Evolutionary conservation across 225 moss, liverwort and hornwort species (phyloP).

Genomic region (Marchantia paleacea): DNA sequence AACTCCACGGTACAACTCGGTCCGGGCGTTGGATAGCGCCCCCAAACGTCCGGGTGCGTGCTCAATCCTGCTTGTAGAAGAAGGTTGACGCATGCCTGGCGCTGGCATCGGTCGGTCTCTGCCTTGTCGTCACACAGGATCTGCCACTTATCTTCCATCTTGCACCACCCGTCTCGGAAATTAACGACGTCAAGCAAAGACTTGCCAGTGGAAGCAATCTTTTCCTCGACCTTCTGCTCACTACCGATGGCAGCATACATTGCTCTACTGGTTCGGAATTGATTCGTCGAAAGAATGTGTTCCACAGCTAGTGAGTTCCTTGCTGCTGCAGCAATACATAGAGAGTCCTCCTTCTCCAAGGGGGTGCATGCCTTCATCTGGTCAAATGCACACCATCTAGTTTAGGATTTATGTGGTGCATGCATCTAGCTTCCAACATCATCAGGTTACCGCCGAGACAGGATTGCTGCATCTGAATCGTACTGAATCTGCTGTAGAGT

Average conservation of each 20-base stretch:
- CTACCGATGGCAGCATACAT: not conserved
- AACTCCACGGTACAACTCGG: not conserved
- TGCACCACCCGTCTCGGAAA: not conserved
- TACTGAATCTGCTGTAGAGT: too few relatives aligned
- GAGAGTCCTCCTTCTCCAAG: too few relatives aligned
- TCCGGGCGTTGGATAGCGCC: not conserved
- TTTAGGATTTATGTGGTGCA: too few relatives aligned
- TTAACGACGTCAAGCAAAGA: too few relatives aligned
- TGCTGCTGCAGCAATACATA: too few relatives aligned
- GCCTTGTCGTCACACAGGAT: not conserved
- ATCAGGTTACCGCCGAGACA: too few relatives aligned
- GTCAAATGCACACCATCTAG: too few relatives aligned
- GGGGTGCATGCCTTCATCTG: too few relatives aligned
- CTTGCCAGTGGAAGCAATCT: not conserved
- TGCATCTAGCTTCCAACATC: too few relatives aligned
- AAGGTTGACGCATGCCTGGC: not conserved
- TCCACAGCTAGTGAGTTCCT: too few relatives aligned
- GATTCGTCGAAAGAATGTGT: too few relatives aligned
- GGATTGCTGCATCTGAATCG: too few relatives aligned
- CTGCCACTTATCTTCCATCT: not conserved
- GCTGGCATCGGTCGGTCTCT: not conserved
- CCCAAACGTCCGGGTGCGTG: not conserved
- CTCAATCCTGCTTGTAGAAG: not conserved
- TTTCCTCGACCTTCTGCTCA: not conserved
- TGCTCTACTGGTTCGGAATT: not conserved